Evolutionary conservation across 306 rosid genomes (phyloP), one percentile per base, ranked within the genome.

Genomic region (Nissolia schottii): DNA sequence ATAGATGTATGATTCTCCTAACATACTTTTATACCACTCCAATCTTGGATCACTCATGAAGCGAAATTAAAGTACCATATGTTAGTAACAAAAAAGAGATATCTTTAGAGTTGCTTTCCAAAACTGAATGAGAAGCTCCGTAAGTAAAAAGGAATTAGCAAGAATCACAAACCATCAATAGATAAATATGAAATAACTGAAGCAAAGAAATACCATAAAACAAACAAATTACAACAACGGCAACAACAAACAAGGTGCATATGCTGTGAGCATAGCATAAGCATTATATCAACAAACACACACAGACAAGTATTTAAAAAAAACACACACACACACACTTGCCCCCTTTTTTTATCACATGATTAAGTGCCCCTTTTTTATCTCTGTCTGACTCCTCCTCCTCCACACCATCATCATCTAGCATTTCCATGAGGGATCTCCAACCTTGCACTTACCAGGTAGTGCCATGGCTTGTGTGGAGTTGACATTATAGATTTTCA

Each of bases 381-480:
- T 20, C 8, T 40, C 12, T 40, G 31, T n/a, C n/a, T n/a, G n/a
- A n/a, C n/a, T n/a, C n/a, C n/a, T n/a, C 2, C 13, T 37, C 12
- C 12, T 37, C 1, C 2, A 8, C n/a, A n/a, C n/a, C n/a, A n/a
- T n/a, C n/a, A n/a, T 32, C 9, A 32, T n/a, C 49, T 78, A 69
- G 71, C 92, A 89, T 24, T 46, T 81, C 77, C 82, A 64, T 0
- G 80, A 41, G 13, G 54, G 5, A 50, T 45, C 51, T 43, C 38
- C 31, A 43, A 80, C 28, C 40, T 78, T 69, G 83, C 96, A 89
- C 75, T 64, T 71, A 22, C 61, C 73, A 0, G 96, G 96, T 56
- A 89, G 96, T 18, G 46, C 60, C 86, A 83, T 56, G 74, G 89
- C 88, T 35, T 79, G 68, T 2, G 51, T 14, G 16, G 89, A 64